Evolutionary conservation across 345 rosid species (phyloP), one percentile per base, ranked within the genome.

Genomic region (Salix exigua): DNA sequence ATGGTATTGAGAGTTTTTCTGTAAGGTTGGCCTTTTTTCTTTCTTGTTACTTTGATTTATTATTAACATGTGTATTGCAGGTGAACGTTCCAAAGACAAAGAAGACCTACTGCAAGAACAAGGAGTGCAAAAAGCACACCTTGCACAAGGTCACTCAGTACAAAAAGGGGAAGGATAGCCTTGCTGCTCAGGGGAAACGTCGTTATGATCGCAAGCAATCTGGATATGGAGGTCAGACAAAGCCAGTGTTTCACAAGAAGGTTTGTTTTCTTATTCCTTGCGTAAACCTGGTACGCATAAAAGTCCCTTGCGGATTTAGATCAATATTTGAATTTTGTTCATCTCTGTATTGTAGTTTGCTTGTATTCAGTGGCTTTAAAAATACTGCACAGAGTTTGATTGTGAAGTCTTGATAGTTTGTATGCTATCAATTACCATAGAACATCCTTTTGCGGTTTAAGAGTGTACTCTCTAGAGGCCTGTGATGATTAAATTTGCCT

Each of bases 11-110:
- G 63, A 58, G 23, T 51, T 51, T 58, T 25, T n/a, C 26, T 23
- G 4, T 0, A 25, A n/a, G 63, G 28, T 58, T n/a, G 26, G 4
- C 9, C 1, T 25, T n/a, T 8, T 3, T 10, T 11, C 11, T 10
- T n/a, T 13, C 23, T 58, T n/a, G 4, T 58, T 23, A n/a, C 1
- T 9, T 23, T n/a, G 5, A 58, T 58, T 58, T 2, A 58, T 58
- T 23, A 58, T 1, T 58, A 13, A 23, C 25, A 50, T 11, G 19
- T 3, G 17, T 46, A 46, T 72, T 11, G 48, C 75, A 91, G 97
- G 97, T 92, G 89, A 92, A 92, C 78, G 88, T 90, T 77, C 95
- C 95, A 4, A 90, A 92, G 85, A 92, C 95, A 0, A 92, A 92
- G 94, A 92, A 92, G 83, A 78, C 80, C 31, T 72, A 66, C 61